A percentile compares a stretch with the other conserved stretches of the same genome.
Conservation (phyloP, 352 stramenopile species). For the Pythium scleroteichum region DNA sequence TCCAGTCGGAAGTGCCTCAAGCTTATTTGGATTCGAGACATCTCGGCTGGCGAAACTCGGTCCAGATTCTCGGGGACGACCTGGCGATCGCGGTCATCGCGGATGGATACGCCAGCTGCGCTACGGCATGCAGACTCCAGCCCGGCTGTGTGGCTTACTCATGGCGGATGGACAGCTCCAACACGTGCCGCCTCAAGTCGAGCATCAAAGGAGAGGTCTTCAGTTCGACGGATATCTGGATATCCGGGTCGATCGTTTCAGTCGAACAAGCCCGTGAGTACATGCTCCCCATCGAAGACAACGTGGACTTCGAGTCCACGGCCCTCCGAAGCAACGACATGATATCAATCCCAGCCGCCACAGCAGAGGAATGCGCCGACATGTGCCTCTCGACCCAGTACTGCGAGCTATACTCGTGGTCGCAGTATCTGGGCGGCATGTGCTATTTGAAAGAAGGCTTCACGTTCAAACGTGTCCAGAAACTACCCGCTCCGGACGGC, state of each 20-base stretch:
- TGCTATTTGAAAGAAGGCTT: too few species aligned
- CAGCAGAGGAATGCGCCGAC: constrained; percentile 7
- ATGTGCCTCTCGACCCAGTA: too few species aligned
- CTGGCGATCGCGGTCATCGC: not conserved
- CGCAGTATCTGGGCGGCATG: too few species aligned
- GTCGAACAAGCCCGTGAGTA: not conserved
- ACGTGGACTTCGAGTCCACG: too few species aligned
- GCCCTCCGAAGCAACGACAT: constrained; percentile 11
- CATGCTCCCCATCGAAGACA: not conserved
- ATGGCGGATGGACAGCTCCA: not conserved
- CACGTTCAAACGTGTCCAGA: too few species aligned
- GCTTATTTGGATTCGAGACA: not conserved
- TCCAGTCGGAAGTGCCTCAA: not conserved
- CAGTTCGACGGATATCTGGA: not conserved
- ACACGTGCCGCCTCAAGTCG: constrained; percentile 19
- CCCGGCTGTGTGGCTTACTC: constrained; percentile 12
- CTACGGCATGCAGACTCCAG: constrained; percentile 6
- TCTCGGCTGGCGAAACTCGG: not conserved
- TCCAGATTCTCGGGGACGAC: constrained; percentile 8
- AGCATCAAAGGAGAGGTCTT: constrained; percentile 7
- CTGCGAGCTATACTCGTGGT: too few species aligned
- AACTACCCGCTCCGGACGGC: too few species aligned
- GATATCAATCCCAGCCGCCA: not conserved
- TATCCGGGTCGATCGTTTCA: not conserved
- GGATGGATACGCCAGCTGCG: constrained; percentile 2